Evolutionary conservation across 2,329 filamentous ascomycete species (phyloP), one percentile per base, ranked within the genome.

Genomic region (Zymoseptoria passerinii): DNA sequence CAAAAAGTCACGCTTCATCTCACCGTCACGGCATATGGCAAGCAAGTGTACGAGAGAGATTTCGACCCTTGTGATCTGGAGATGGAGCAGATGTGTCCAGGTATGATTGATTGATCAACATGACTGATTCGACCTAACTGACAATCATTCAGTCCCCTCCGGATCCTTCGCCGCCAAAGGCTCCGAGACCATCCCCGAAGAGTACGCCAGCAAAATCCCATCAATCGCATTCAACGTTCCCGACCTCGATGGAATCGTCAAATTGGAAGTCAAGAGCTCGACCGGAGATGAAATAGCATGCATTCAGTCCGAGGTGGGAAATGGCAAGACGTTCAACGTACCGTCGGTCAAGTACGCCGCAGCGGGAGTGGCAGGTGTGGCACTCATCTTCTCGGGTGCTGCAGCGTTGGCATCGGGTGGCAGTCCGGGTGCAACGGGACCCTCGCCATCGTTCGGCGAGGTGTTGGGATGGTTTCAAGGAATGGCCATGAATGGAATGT

Each of bases 401-500:
- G 74, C 87, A 19, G 88, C 91, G 28, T 73, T 87, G 18, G 82
- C 81, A 9, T 76, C 75, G 44, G 80, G 77, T 55, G 81, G 81
- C 40, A 77, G 77, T 40, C 73, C 78, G 18, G 88, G 86, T 13
- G 79, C 80, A 10, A 80, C 84, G 1, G 81, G 87, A 9, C 78
- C 86, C 48, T 94, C 90, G 66, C 94, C 94, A 27, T 89, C 87
- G 55, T 96, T 97, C 71, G 81, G 81, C 50, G 90, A 96, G 69
- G 85, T 95, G 52, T 82, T 96, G 65, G 85, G 87, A 61, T 95
- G 89, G 83, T 96, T 97, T 74, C 92, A 97, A 75, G 87, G 88
- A 53, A 88, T 97, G 80, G 91, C 94, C 28, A 88, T 94, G 78
- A 96, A 94, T 74, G 92, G 94, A 64, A 97, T 97, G 94, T 81